Percentiles rank a stretch among this genome's conserved stretches.
Evolutionary conservation across 148 eudicot genomes (phyloP).

Genomic region (Arbutus unedo): DNA sequence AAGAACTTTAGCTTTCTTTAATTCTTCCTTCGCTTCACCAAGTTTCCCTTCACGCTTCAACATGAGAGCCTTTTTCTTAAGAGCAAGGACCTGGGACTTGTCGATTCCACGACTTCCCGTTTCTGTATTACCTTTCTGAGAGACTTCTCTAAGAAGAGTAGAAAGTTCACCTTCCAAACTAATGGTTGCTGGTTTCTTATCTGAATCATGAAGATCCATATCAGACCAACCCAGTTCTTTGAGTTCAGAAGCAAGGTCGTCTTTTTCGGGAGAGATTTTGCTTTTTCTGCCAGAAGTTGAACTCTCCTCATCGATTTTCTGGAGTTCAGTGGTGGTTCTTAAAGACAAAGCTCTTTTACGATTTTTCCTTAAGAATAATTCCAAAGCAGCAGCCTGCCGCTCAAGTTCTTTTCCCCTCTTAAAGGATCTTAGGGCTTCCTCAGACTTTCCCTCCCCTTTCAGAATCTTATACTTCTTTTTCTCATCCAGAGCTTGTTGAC

Average conservation of each 20-base stretch:
- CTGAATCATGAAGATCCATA: slow-evolving; percentile 59
- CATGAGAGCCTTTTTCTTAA: slow-evolving; percentile 76
- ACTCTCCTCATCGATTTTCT: slow-evolving; percentile 30
- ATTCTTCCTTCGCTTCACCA: slow-evolving; percentile 87
- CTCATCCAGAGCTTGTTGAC: slow-evolving; percentile 78
- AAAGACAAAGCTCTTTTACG: slow-evolving; percentile 62
- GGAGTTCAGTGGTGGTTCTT: slow-evolving; percentile 35
- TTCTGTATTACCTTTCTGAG: slow-evolving; percentile 32
- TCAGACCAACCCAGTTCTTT: slow-evolving; percentile 92
- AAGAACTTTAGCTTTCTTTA: slow-evolving; percentile 83
- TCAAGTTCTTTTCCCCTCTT: slow-evolving; percentile 86
- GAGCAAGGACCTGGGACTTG: slow-evolving; percentile 61
- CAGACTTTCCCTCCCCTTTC: slow-evolving; percentile 78
- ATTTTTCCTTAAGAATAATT: slow-evolving; percentile 61
- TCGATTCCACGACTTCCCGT: slow-evolving; percentile 43
- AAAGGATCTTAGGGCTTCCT: slow-evolving; percentile 84
- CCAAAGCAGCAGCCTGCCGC: slow-evolving; percentile 81
- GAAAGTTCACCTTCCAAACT: slow-evolving; percentile 82
- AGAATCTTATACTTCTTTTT: slow-evolving; percentile 63
- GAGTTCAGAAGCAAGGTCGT: slow-evolving; percentile 75
- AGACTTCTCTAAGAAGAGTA: slow-evolving; percentile 54
- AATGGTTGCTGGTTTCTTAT: slow-evolving; percentile 52
- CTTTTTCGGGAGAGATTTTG: slow-evolving; percentile 36
- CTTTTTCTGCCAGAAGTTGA: slow-evolving; percentile 25
- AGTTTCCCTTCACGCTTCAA: slow-evolving; percentile 87